Percentiles rank a stretch among this genome's conserved stretches.
Evolutionary conservation across 2,329 filamentous ascomycete genomes (phyloP).

Genomic region (Scedosporium minutisporum): DNA sequence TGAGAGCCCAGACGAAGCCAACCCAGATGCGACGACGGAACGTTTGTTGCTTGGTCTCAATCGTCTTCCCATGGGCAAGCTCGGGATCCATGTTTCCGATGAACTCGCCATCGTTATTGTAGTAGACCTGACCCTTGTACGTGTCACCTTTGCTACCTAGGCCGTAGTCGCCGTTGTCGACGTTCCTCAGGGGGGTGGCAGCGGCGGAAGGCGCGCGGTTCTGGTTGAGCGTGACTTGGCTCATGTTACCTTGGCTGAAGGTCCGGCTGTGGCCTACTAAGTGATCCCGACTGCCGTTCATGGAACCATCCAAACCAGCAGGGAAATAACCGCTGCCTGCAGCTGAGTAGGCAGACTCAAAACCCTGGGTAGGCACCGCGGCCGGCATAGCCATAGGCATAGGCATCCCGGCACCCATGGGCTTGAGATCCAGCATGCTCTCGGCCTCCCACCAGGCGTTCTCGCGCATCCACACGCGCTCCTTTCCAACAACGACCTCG

Average conservation of each 20-base stretch:
- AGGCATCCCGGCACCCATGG: conserved; percentile 35
- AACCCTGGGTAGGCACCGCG: conserved; percentile 24
- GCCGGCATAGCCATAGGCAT: conserved; percentile 18
- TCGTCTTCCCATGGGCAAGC: conserved; percentile 63
- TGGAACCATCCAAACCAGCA: conserved; percentile 33
- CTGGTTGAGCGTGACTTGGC: conserved; percentile 41
- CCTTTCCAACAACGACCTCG: conserved; percentile 81
- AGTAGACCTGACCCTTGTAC: conserved; percentile 63
- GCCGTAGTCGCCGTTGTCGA: conserved; percentile 70
- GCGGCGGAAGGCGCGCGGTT: conserved; percentile 45
- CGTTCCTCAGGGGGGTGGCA: conserved; percentile 47
- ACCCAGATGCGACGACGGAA: conserved; percentile 68
- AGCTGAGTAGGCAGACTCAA: conserved; percentile 66
- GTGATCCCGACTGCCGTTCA: conserved; percentile 63
- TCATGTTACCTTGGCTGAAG: conserved; percentile 44
- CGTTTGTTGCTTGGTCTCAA: conserved; percentile 60
- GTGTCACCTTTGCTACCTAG: conserved; percentile 79
- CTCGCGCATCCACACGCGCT: conserved; percentile 94
- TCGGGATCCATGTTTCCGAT: conserved; percentile 66
- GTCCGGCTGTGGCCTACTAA: conserved; percentile 51
- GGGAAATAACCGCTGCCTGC: conserved; percentile 62
- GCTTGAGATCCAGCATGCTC: conserved; percentile 85
- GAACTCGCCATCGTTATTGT: conserved; percentile 60
- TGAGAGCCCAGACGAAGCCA: conserved; percentile 70
- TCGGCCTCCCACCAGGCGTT: conserved; percentile 96